Evolutionary conservation across 176 grass and related monocot species (phyloP).

Genomic region (Metroxylon sagu): DNA sequence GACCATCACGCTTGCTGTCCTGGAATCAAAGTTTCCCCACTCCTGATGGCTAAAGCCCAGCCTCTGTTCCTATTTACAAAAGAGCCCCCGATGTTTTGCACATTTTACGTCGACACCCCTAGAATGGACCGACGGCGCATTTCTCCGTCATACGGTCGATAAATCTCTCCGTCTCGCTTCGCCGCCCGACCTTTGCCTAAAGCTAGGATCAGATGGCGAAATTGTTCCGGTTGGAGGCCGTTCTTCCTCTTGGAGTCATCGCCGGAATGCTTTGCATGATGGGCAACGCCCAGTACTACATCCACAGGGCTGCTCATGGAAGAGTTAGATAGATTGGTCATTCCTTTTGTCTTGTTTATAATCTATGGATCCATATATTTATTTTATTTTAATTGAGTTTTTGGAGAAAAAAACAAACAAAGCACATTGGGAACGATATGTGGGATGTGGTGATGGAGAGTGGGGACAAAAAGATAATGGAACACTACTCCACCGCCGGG

Average conservation of each 20-base stretch:
- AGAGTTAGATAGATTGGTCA: conserved; percentile 33
- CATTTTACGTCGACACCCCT: too few species aligned
- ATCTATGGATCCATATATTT: too few species aligned
- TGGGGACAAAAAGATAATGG: conserved; percentile 82
- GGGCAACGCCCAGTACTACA: conserved; percentile 97
- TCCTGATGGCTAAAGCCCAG: too few species aligned
- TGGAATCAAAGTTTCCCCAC: too few species aligned
- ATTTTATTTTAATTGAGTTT: background rate
- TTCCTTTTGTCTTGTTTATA: background rate
- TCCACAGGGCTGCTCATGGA: conserved; percentile 84
- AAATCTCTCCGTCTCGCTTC: too few species aligned
- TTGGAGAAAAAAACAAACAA: conserved; percentile 40
- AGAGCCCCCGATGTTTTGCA: too few species aligned
- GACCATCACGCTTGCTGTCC: too few species aligned
- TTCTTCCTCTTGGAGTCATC: conserved; percentile 93
- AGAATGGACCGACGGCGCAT: too few species aligned
- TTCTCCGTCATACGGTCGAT: too few species aligned
- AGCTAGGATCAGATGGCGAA: conserved; percentile 32
- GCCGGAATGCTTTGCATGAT: conserved; percentile 90
- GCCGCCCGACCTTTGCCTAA: too few species aligned
- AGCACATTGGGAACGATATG: conserved; percentile 88
- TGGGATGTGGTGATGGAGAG: conserved; percentile 97
- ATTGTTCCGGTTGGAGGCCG: conserved; percentile 80
- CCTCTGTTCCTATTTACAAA: too few species aligned
- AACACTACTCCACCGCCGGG: conserved; percentile 23